Percentiles rank a stretch among this genome's conserved stretches.
Evolutionary conservation across 805 yeast species (phyloP).

Genomic region (Limtongozyma cylindracea): DNA sequence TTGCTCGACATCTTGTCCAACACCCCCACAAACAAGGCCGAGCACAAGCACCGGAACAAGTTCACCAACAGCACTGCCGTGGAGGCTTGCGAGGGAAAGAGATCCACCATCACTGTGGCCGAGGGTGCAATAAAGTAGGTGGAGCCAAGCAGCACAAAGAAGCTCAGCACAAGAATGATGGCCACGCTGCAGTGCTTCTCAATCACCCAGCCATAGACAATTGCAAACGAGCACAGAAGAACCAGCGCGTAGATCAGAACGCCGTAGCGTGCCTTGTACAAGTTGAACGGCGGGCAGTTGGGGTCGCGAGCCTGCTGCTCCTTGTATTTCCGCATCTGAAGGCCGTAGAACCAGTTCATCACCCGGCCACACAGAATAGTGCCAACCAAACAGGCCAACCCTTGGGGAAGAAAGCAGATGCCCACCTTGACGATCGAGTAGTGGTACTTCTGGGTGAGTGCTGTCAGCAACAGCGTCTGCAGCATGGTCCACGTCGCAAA

Average conservation of each 20-base stretch:
- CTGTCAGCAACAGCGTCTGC: slow-evolving; percentile 37
- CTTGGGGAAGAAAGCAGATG: slow-evolving; percentile 48
- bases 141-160: too few species aligned
- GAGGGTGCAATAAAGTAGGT: too few species aligned
- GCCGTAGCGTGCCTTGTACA: too few species aligned
- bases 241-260: too few species aligned
- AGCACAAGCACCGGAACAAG: slow-evolving; percentile 1
- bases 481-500: slow-evolving; percentile 50
- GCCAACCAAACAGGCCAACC: slow-evolving; percentile 37
- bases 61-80: slow-evolving; percentile 1
- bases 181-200: too few species aligned
- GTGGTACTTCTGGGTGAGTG: too few species aligned
- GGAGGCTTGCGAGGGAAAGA: slow-evolving; percentile 1
- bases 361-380: slow-evolving; percentile 30
- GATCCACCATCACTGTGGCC: slow-evolving; percentile 1
- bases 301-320: slow-evolving; percentile 8
- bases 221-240: too few species aligned
- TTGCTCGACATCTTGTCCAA: slow-evolving; percentile 1
- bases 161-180: too few species aligned
- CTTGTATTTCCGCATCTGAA: slow-evolving; percentile 4
- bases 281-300: too few species aligned
- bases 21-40: slow-evolving; percentile 1
- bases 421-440: slow-evolving; percentile 36
- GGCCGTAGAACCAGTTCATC: slow-evolving; percentile 23
- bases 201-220: too few species aligned